Evolutionary conservation across 306 rosid genomes (phyloP), one percentile per base, ranked within the genome.

Genomic region (Comarum palustre): DNA sequence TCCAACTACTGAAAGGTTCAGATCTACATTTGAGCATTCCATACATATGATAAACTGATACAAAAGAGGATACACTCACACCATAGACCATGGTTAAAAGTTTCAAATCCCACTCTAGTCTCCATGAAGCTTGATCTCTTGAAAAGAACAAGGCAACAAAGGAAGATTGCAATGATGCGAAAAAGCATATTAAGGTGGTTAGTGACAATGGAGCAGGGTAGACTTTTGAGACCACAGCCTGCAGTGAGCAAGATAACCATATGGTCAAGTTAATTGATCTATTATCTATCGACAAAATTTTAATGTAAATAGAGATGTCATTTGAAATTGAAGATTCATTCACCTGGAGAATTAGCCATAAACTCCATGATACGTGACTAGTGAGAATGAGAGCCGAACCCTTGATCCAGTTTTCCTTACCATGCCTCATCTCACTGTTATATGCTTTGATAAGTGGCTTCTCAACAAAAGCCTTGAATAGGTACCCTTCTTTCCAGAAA

Each of bases 321-420:
- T 71, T 42, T 57, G 14, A 59, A 25, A 24, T 17, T 19, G 51
- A n/a, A 20, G 47, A 16, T 36, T 29, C 31, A 1, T 15, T 60
- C 61, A 80, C 87, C 84, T 84, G 85, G 57, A 84, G 81, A 59
- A 81, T 72, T 9, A 84, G 36, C 83, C 85, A 84, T 29, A 64
- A 55, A 81, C 85, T 84, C 70, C 79, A 81, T 13, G 83, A 74
- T 62, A 57, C 31, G 25, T 72, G 52, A 42, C 79, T 72, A 4
- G 20, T 62, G 24, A 84, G 79, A 72, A 81, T 81, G 64, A 81
- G 76, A 50, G 60, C 70, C 14, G 87, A 68, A 20, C 87, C 87
- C 73, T 81, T 81, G 29, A 81, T 54, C 87, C 83, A 84, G 41
- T 78, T 73, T 14, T 84, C 48, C 42, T 73, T n/a, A 31, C 25